A percentile compares a stretch with the other conserved stretches of the same genome.
Conservation (phyloP, 192 early-diverging fungal genomes). For the Linnemannia exigua region DNA sequence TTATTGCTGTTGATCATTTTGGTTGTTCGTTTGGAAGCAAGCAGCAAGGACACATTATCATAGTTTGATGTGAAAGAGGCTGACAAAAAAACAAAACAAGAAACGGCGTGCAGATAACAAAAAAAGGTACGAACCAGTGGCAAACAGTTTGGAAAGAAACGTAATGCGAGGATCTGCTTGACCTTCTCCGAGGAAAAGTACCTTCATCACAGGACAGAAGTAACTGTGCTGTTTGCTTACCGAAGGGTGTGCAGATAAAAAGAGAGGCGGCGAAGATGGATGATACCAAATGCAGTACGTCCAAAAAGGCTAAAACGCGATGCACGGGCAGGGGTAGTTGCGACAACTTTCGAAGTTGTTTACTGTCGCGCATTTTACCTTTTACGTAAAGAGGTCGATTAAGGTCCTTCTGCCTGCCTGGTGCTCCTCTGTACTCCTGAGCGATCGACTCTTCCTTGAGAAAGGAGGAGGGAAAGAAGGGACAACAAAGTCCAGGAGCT, state of each 20-base stretch:
- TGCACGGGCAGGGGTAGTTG: constrained; percentile 1
- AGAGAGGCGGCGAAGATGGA: background rate
- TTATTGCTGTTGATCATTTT: no score
- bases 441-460: background rate
- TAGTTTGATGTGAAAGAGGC: no score
- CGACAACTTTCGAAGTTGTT: background rate
- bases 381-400: background rate
- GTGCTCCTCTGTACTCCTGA: background rate
- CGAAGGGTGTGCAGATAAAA: background rate
- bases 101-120: background rate
- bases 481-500: no score
- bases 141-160: background rate
- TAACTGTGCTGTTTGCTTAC: background rate
- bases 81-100: background rate
- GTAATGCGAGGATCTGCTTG: background rate
- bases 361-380: background rate
- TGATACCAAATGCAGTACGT: no score
- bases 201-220: background rate
- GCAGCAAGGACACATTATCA: no score
- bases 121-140: background rate
- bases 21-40: background rate
- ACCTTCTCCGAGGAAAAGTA: background rate
- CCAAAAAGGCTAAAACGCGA: background rate
- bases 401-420: background rate
- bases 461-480: no score